Evolutionary conservation across 495 filamentous ascomycete species (phyloP).

Genomic region (Patellaria atrata): DNA sequence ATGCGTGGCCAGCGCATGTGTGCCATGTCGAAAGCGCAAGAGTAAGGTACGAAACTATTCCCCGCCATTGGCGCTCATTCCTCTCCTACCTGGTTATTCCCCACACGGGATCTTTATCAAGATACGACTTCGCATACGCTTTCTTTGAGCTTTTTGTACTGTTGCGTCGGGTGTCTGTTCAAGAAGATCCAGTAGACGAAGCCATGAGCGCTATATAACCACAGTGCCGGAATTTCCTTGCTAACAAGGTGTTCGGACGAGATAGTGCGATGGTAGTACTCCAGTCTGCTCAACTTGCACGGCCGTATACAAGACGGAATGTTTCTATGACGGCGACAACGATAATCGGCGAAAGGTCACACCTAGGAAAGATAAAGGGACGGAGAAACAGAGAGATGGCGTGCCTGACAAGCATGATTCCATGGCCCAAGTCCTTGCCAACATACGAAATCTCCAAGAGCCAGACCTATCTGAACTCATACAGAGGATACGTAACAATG

Average conservation of each 20-base stretch:
- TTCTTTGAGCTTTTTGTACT: neutral
- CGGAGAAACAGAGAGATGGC: constrained; percentile 28
- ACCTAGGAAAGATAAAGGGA: constrained; percentile 4
- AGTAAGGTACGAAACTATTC: constrained; percentile 32
- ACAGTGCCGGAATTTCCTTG: neutral
- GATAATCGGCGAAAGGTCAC: constrained; percentile 30
- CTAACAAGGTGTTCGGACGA: neutral
- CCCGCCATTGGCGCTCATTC: neutral
- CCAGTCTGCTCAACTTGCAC: constrained; percentile 37
- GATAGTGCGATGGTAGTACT: constrained; percentile 35
- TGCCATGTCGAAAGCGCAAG: constrained; percentile 40
- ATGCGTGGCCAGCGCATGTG: constrained; percentile 39
- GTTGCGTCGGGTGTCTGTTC: too few relatives aligned
- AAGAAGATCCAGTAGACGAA: too few relatives aligned
- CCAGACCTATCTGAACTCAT: constrained; percentile 31
- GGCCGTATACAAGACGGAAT: constrained; percentile 35
- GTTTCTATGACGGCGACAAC: constrained; percentile 33
- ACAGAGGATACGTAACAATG: constrained; percentile 28
- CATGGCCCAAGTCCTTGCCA: constrained; percentile 27
- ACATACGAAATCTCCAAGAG: constrained; percentile 31
- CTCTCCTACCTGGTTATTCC: too few relatives aligned
- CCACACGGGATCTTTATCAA: neutral
- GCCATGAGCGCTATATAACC: neutral
- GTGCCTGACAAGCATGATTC: too few relatives aligned
- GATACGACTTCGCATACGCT: constrained; percentile 1